Percentiles rank a stretch among this genome's conserved stretches.
Conservation (phyloP, 345 rosid genomes). For the Ricinus communis region DNA sequence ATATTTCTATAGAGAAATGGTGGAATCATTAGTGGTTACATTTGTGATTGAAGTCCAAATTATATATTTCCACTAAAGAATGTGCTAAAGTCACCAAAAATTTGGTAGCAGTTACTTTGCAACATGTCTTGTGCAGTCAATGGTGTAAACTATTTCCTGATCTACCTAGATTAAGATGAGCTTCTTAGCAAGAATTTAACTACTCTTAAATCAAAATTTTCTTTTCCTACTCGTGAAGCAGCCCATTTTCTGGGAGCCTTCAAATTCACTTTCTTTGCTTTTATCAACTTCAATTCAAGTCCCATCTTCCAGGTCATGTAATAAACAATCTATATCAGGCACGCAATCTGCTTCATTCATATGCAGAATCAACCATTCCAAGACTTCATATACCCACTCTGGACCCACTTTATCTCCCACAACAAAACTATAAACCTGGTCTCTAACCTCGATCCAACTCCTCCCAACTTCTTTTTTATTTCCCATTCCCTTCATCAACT, state of each 20-base stretch:
- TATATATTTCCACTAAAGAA: not conserved
- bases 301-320: conserved; percentile 45
- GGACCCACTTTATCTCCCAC: conserved; percentile 52
- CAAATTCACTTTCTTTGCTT: not conserved
- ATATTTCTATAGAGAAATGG: not conserved
- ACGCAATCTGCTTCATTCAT: conserved; percentile 57
- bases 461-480: conserved; percentile 75
- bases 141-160: not conserved
- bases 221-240: not conserved
- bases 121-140: not conserved
- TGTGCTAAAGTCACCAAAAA: not conserved
- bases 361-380: conserved; percentile 49
- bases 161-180: not conserved
- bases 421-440: conserved; percentile 59
- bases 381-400: conserved; percentile 41
- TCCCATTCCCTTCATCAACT: conserved; percentile 54
- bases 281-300: conserved; percentile 23
- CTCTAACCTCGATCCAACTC: conserved; percentile 77
- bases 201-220: not conserved
- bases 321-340: conserved; percentile 44
- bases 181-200: not conserved
- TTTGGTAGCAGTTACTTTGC: no score
- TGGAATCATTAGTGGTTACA: not conserved
- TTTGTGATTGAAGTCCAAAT: not conserved
- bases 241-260: not conserved